Base-by-base conservation (phyloP, 108 stramenopile species). In the Skeletonema marinoi region DNA sequence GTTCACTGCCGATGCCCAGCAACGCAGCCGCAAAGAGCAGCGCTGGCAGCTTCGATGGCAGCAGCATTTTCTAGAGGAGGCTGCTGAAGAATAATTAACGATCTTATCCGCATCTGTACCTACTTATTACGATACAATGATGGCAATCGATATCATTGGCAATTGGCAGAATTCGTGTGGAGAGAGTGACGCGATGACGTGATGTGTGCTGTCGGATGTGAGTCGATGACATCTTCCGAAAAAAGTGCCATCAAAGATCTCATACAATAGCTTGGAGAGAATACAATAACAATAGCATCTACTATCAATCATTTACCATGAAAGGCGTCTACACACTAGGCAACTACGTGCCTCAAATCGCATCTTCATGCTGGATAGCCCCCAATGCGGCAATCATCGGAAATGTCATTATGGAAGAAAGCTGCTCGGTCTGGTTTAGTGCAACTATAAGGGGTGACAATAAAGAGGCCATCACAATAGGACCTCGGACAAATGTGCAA, bases 311-410 rank as follows among this genome's bases (percentile, higher is more conserved):
- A 35, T 35, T 12, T 0, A 46, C 5, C 44, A 81, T 81, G 80
- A 80, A 80, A 65, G 80, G 74, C 30, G 50, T 80, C 14, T 81
- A 81, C 75, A 71, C 58, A 65, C 75, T 81, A 14, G 80, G 75
- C 39, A 33, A 70, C 25, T 81, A 71, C 42, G 61, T 77, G 51
- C 84, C 84, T 10, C 51, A 66, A 10, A 60, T 86, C 32, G 68
- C 78, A 39, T 25, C 66, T n/a, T 73, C 73, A 10, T 81, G 74
- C 46, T 88, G 82, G 82, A 65, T 88, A 8, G 88, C 88, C 11
- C 88, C 85, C n/a, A 87, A 78, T 69, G 88, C 88, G 6, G 80
- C 84, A 10, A 69, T 87, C 14, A 59, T 88, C 8, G 88, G 88
- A 31, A 77, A 86, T 51, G 86, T 86, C 5, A 66, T 71, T 13